phyloP scores from a whole-genome alignment of 441 rosid species.

The Adansonia rubrostipa region DNA sequence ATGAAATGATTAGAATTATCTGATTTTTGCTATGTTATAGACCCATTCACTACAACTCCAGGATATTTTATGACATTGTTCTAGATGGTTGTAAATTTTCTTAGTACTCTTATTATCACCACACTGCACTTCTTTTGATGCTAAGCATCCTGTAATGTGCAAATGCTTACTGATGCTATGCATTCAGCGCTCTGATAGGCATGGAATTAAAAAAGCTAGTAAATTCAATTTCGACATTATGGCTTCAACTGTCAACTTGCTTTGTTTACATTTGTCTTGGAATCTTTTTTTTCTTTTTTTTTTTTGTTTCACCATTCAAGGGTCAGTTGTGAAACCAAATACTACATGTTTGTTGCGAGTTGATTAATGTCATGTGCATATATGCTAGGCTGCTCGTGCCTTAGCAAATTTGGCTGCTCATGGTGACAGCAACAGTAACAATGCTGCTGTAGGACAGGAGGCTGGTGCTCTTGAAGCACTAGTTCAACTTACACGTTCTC shows the following conservation, averaged over 20 bases:
- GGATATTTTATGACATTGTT: background rate
- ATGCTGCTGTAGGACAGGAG: too few relatives aligned
- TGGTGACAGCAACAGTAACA: too few relatives aligned
- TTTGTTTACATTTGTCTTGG: background rate
- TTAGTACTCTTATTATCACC: background rate
- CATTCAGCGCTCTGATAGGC: background rate
- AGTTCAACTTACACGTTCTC: too few relatives aligned
- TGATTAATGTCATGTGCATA: conserved; percentile 16
- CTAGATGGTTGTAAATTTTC: background rate
- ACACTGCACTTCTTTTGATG: background rate
- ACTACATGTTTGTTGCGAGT: conserved; percentile 17
- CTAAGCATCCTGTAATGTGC: background rate
- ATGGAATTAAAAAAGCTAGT: background rate
- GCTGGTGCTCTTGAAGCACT: too few relatives aligned
- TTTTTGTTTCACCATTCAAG: background rate
- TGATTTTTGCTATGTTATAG: background rate
- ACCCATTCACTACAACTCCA: background rate
- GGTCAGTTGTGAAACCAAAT: background rate
- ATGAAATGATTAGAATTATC: conserved; percentile 7
- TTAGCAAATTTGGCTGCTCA: too few relatives aligned
- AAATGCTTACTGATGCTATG: background rate
- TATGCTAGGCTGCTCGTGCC: conserved; percentile 66
- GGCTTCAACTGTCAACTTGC: background rate
- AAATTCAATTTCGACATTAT: background rate
- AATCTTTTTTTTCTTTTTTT: background rate